A percentile compares a stretch with the other conserved stretches of the same genome.
phyloP scores from a whole-genome alignment of 179 eudicot genomes.

The Sideroxylon spinosum region DNA sequence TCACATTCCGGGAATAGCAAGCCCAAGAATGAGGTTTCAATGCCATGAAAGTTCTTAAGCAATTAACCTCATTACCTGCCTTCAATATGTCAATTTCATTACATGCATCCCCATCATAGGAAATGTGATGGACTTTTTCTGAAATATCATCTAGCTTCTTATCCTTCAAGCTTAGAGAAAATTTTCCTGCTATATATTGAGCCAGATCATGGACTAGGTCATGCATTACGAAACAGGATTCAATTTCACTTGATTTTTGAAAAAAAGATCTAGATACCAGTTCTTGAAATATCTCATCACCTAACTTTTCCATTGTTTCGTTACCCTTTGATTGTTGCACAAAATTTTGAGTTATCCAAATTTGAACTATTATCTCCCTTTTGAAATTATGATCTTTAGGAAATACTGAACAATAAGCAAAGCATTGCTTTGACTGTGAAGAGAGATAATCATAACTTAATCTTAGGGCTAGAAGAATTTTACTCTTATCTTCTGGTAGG shows the following conservation, averaged over 20 bases:
- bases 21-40: not conserved
- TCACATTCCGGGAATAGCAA: no score
- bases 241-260: not conserved
- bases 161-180: not conserved
- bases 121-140: not conserved
- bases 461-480: conserved; percentile 21
- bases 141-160: not conserved
- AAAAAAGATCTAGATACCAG: not conserved
- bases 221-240: conserved; percentile 24
- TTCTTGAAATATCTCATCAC: not conserved
- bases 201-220: conserved; percentile 27
- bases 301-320: not conserved
- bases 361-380: not conserved
- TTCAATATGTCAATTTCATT: not conserved
- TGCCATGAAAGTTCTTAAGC: conserved; percentile 19
- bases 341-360: conserved; percentile 10
- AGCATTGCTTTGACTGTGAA: conserved; percentile 29
- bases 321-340: not conserved
- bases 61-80: not conserved
- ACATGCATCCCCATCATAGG: not conserved
- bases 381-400: conserved; percentile 21
- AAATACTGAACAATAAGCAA: conserved; percentile 29
- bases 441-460: conserved; percentile 30
- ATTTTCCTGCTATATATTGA: not conserved
- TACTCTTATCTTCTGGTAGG: not conserved